Conservation (phyloP, 345 rosid genomes). For the Hibiscus mutabilis region DNA sequence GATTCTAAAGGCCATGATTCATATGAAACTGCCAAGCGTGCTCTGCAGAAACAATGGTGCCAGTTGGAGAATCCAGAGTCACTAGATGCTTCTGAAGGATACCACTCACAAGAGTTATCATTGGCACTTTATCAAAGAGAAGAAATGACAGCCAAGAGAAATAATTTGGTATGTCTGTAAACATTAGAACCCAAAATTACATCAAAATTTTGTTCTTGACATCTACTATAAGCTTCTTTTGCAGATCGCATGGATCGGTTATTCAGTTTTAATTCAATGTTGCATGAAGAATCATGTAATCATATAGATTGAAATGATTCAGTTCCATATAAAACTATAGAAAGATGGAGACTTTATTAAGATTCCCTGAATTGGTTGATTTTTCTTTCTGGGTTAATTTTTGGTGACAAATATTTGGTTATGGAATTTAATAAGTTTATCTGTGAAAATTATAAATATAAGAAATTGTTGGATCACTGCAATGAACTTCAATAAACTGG, state of each 20-base stretch:
- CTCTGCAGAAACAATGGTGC: constrained; percentile 64
- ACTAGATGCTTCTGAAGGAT: constrained; percentile 73
- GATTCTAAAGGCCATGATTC: constrained; percentile 55
- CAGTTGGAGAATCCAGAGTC: constrained; percentile 81
- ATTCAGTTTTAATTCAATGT: constrained; percentile 16
- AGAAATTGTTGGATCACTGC: not conserved
- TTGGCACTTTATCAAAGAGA: constrained; percentile 63
- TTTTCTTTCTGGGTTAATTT: not conserved
- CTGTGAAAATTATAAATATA: not conserved
- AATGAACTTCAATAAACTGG: not conserved
- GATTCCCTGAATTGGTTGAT: not conserved
- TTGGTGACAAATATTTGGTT: not conserved
- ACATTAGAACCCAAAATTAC: constrained; percentile 19
- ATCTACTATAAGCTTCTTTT: constrained; percentile 19
- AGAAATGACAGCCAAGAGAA: constrained; percentile 55
- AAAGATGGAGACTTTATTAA: not conserved
- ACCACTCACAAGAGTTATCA: constrained; percentile 81
- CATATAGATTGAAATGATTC: not conserved
- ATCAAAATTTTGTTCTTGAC: constrained; percentile 11
- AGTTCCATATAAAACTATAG: not conserved
- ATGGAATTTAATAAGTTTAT: not conserved
- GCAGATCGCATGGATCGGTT: not conserved
- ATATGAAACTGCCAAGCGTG: constrained; percentile 43
- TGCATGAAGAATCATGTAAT: not conserved
- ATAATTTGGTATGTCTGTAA: constrained; percentile 58